Percentiles rank a stretch among this genome's conserved stretches.
phyloP scores from a whole-genome alignment of 371 early-diverging fungal genomes.

The Coelomomyces lativittatus region DNA sequence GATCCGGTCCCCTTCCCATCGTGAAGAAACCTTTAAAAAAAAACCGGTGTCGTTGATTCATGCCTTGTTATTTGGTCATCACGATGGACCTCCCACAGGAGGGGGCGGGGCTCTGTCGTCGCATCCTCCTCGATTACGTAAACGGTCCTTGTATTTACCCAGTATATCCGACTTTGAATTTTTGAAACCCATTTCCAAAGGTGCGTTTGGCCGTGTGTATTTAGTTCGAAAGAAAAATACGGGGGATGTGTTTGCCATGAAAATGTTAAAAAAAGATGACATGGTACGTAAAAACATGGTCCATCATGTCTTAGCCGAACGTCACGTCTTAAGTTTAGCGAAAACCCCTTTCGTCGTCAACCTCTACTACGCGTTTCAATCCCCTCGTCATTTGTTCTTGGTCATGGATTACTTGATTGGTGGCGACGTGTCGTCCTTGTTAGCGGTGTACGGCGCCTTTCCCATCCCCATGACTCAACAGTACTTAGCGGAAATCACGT shows the following conservation, averaged over 20 bases:
- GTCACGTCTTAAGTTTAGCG: constrained; percentile 60
- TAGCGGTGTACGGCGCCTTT: constrained; percentile 16
- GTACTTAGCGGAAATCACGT: constrained; percentile 27
- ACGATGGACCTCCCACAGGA: constrained; percentile 9
- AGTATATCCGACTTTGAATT: constrained; percentile 67
- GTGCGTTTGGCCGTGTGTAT: constrained; percentile 72
- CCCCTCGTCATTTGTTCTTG: constrained; percentile 19
- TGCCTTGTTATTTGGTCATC: constrained; percentile 6
- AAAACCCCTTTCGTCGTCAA: constrained; percentile 78
- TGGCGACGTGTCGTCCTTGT: constrained; percentile 28
- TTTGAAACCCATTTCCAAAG: constrained; percentile 67
- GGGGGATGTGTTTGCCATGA: constrained; percentile 74
- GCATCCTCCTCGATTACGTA: constrained; percentile 5
- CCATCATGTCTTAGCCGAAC: constrained; percentile 74
- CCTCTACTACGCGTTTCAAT: constrained; percentile 85
- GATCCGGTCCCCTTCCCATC: background rate
- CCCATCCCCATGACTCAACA: constrained; percentile 18
- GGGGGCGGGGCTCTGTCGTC: no score
- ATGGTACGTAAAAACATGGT: constrained; percentile 86
- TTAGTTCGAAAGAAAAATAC: constrained; percentile 64
- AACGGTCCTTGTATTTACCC: constrained; percentile 22
- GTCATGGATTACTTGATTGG: constrained; percentile 38
- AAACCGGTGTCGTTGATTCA: constrained; percentile 1
- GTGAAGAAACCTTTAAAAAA: background rate
- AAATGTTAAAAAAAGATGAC: constrained; percentile 72